phyloP scores from a whole-genome alignment of 2,329 filamentous ascomycete species.

The Epicoccum nigrum region DNA sequence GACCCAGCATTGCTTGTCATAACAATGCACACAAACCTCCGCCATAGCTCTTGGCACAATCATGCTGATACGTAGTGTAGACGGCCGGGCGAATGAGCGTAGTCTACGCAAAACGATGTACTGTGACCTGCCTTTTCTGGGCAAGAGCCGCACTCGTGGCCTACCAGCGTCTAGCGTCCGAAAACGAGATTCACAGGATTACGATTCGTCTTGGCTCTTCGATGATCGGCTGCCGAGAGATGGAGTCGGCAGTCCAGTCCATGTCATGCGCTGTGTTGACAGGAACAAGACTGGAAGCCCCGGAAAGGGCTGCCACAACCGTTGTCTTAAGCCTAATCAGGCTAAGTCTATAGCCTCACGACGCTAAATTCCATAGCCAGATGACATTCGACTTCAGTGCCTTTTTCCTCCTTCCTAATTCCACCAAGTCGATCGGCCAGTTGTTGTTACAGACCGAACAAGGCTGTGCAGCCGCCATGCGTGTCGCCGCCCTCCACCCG shows the following conservation, averaged over 20 bases:
- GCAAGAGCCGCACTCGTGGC: slow-evolving; percentile 1
- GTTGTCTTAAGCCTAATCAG: not conserved
- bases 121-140: slow-evolving; percentile 8
- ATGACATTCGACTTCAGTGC: not conserved
- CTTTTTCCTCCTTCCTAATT: slow-evolving; percentile 9
- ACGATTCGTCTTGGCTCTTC: not conserved
- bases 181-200: not conserved
- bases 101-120: not conserved
- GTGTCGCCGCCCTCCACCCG: not conserved
- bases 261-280: slow-evolving; percentile 6
- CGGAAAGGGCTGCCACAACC: slow-evolving; percentile 11
- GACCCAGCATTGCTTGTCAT: slow-evolving; percentile 4
- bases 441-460: not conserved
- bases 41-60: slow-evolving; percentile 13
- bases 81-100: slow-evolving; percentile 2
- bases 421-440: not conserved
- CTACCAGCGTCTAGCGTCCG: not conserved
- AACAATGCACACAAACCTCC: slow-evolving; percentile 3
- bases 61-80: slow-evolving; percentile 11
- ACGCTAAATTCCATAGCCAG: no score
- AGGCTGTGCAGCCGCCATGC: not conserved
- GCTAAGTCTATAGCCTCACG: not conserved
- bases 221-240: slow-evolving; percentile 1
- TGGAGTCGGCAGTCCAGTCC: not conserved
- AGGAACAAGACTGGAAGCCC: slow-evolving; percentile 10